These are phyloP conservation scores for Pseudoneurospora amorphoporcata DNA, from an alignment of 495 filamentous ascomycete species.

Conservation along the genomic window DNA sequence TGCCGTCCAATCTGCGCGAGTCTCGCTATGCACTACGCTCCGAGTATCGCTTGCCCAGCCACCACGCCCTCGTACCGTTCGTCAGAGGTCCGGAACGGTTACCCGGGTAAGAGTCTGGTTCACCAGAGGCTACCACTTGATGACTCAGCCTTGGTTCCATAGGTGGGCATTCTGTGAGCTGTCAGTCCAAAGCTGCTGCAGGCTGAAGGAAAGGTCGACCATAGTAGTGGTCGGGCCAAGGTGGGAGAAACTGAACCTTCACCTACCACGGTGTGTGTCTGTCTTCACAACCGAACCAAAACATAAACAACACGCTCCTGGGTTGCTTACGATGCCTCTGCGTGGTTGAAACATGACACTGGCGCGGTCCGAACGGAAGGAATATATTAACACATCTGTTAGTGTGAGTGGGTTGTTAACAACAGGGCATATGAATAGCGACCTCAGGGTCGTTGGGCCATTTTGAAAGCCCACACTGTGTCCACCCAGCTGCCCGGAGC, in stretches of 20 bases:
- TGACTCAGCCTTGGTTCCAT: slow-evolving; percentile 9
- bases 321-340: not conserved
- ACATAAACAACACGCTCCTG: not conserved
- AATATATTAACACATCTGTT: slow-evolving; percentile 2
- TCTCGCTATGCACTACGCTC: not conserved
- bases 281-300: slow-evolving; percentile 4
- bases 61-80: slow-evolving; percentile 5
- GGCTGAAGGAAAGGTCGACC: not conserved
- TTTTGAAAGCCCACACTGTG: not conserved
- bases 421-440: not conserved
- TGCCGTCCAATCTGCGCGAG: not conserved
- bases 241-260: not conserved
- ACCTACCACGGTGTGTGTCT: not conserved
- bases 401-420: not conserved
- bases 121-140: slow-evolving; percentile 3
- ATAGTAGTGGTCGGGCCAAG: not conserved
- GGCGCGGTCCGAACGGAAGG: slow-evolving; percentile 11
- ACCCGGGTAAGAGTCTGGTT: not conserved
- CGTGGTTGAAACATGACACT: not conserved
- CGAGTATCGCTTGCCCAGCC: not conserved
- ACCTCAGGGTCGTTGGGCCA: not conserved
- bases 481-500: not conserved
- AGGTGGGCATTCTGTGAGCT: slow-evolving; percentile 1
- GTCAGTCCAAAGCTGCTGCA: not conserved
- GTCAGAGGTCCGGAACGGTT: not conserved